A percentile compares a stretch with the other conserved stretches of the same genome.
Evolutionary conservation across 179 eudicot species (phyloP).

Genomic region (Spergularia azorica): DNA sequence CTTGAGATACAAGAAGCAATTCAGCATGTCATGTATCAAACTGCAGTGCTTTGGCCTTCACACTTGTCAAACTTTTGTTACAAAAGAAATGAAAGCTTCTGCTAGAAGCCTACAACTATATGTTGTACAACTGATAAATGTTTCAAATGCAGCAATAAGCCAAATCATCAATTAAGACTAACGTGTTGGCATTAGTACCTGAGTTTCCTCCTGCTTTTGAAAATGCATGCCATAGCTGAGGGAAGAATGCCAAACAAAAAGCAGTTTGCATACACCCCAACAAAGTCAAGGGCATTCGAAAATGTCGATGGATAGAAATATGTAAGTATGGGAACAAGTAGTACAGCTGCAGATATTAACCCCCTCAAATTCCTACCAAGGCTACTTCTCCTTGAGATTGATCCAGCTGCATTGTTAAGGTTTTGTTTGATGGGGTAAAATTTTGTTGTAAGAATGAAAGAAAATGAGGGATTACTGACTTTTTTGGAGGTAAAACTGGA

Average conservation of each 20-base stretch:
- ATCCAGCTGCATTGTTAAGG: slow-evolving; percentile 8
- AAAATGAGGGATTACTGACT: slow-evolving; percentile 13
- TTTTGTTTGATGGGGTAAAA: background rate
- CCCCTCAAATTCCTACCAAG: slow-evolving; percentile 20
- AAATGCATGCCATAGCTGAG: slow-evolving; percentile 59
- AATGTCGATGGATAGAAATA: slow-evolving; percentile 43
- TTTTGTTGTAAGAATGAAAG: slow-evolving; percentile 1
- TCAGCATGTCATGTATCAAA: too few species aligned
- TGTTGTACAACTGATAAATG: background rate
- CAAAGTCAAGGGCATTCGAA: slow-evolving; percentile 69
- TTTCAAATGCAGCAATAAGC: background rate
- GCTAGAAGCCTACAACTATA: too few species aligned
- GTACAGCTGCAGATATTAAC: slow-evolving; percentile 42
- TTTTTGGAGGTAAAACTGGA: background rate
- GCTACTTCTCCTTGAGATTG: background rate
- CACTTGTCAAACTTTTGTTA: too few species aligned
- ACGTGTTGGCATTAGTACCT: slow-evolving; percentile 35
- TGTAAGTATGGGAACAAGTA: slow-evolving; percentile 30
- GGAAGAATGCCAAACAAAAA: slow-evolving; percentile 76
- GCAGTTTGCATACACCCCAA: slow-evolving; percentile 75
- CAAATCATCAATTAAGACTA: background rate
- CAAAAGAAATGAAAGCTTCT: too few species aligned
- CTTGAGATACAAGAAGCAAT: too few species aligned
- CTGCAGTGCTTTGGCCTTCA: too few species aligned
- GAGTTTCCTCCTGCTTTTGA: slow-evolving; percentile 40